Conservation (phyloP, 108 stramenopile species). For the Epithemia pelagica region DNA sequence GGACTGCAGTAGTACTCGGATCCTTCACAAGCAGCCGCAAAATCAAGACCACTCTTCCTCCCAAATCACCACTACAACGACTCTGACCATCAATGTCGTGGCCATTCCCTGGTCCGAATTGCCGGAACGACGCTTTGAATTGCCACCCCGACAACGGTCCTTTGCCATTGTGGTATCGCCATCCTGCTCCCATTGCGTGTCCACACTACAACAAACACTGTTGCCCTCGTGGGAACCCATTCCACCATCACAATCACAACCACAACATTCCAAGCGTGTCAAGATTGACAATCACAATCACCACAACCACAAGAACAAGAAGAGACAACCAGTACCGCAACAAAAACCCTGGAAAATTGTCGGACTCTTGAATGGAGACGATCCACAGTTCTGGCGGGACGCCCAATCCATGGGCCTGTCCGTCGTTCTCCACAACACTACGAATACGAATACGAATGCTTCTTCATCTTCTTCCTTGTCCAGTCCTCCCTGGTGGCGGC, state of each 20-base stretch:
- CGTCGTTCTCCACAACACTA: neutral
- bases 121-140: constrained; percentile 39
- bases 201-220: neutral
- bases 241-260: neutral
- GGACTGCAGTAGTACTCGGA: no score
- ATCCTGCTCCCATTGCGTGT: neutral
- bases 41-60: no score
- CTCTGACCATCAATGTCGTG: neutral
- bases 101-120: constrained; percentile 6
- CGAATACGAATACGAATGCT: neutral
- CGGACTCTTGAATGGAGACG: constrained; percentile 30
- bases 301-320: no score
- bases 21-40: no score
- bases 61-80: no score
- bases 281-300: neutral
- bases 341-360: constrained; percentile 52
- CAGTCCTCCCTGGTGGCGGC: constrained; percentile 21
- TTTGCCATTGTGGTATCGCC: constrained; percentile 30
- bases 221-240: neutral
- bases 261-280: neutral
- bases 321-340: constrained; percentile 2
- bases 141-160: constrained; percentile 46
- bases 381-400: constrained; percentile 25
- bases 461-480: neutral
- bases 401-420: constrained; percentile 9